These are phyloP conservation scores for Proteromonas lacertae DNA, from an alignment of 352 stramenopile species.

Conservation along the genomic window DNA sequence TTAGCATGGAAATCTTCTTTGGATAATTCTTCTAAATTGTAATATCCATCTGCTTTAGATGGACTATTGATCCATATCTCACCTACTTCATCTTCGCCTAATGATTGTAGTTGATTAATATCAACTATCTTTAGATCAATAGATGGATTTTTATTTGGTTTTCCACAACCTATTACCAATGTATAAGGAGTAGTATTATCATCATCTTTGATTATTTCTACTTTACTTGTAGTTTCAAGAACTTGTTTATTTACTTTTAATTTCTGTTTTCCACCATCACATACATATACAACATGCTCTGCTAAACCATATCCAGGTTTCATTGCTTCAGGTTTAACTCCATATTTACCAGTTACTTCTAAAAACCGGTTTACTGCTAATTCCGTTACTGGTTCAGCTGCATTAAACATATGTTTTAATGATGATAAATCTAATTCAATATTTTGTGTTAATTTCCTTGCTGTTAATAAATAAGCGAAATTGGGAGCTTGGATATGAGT, in stretches of 20 bases:
- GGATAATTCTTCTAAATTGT: not conserved
- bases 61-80: not conserved
- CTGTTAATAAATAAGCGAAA: conserved; percentile 80
- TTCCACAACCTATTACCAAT: no score
- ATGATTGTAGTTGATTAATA: no score
- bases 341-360: conserved; percentile 23
- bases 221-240: no score
- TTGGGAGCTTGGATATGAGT: conserved; percentile 39
- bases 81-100: no score
- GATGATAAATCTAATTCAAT: conserved; percentile 40
- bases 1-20: not conserved
- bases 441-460: conserved; percentile 40
- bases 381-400: conserved; percentile 73
- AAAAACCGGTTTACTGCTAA: conserved; percentile 43
- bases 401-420: conserved; percentile 85
- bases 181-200: no score
- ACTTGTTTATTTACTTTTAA: no score
- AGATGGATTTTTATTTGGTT: no score
- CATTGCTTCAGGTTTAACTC: conserved; percentile 24
- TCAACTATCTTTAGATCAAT: no score
- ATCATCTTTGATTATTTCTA: no score
- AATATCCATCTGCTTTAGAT: conserved; percentile 1
- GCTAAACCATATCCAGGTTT: conserved; percentile 94
- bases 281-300: conserved; percentile 72
- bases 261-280: no score